Evolutionary conservation across 2,329 filamentous ascomycete species (phyloP).

Genomic region (Botryosphaeria dothidea): DNA sequence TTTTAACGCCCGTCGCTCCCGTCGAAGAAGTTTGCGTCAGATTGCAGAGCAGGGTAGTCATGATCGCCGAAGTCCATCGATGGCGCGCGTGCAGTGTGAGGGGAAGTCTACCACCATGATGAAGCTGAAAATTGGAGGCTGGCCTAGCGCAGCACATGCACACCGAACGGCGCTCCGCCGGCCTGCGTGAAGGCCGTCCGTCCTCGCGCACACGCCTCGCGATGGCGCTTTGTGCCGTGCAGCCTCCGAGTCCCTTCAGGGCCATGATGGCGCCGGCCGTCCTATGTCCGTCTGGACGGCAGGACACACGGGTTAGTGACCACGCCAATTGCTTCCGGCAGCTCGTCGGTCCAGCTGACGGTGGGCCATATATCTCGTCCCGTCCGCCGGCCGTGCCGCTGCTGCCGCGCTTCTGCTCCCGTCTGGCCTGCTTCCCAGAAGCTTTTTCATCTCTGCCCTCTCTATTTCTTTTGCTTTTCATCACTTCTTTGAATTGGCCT

Average conservation of each 20-base stretch:
- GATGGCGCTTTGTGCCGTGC: background rate
- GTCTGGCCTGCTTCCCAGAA: background rate
- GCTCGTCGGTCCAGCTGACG: background rate
- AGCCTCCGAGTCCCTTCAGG: background rate
- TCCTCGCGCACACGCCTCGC: background rate
- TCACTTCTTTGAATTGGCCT: background rate
- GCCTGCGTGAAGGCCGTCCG: background rate
- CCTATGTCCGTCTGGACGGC: background rate
- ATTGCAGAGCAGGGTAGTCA: too few relatives aligned
- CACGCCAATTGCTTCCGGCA: background rate
- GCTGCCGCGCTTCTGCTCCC: background rate
- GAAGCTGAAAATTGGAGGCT: background rate
- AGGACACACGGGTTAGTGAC: background rate
- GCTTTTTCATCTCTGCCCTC: background rate
- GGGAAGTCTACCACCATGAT: background rate
- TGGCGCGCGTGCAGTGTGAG: too few relatives aligned
- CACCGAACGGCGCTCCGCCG: background rate
- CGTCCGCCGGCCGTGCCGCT: background rate
- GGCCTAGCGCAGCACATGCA: background rate
- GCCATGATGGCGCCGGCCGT: background rate
- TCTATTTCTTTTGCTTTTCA: background rate
- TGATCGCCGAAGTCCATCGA: background rate
- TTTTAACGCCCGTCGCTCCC: too few relatives aligned
- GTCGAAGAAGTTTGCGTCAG: too few relatives aligned
- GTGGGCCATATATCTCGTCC: background rate